Evolutionary conservation across 106 monocot species (phyloP), one percentile per base, ranked within the genome.

Genomic region (Gastrodia elata): DNA sequence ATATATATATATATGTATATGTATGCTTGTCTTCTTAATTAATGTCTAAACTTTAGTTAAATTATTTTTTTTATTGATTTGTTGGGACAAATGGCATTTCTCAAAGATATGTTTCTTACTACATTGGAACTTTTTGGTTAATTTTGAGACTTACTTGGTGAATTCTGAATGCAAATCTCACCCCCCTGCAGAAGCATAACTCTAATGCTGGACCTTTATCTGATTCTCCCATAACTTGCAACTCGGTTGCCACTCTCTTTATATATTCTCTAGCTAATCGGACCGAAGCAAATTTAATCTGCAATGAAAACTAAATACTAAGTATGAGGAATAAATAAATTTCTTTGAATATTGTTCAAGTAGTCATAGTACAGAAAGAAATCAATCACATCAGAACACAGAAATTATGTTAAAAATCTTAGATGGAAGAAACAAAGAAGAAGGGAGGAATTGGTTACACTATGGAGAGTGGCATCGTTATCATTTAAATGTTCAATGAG

Each of bases 151-250:
- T 35, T 80, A 94, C 94, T 91, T 94, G 91, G 78, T 94, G 94
- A 67, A 94, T 84, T 84, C 94, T 84, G 80, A 94, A 94, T 46
- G 91, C 94, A 83, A 94, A 94, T 83, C 94, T 82, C 39, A 94
- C n/a, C 94, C 20, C 91, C 94, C 71, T 94, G 94, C 49, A 94
- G 91, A 13, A 94, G 78, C 91, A 94, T 91, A 43, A 94, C 72
- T 94, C 94, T 58, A 91, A 69, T 68, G 91, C 84, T 16, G 94
- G 88, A 26, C 91, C 91, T 68, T 94, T 94, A 65, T 89, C 84
- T 22, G 86, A 83, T 49, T 83, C 80, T 68, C 82, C 91, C 83
- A 79, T 84, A 10, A 68, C 67, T 67, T 91, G 87, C 71, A 91
- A 86, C 52, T 91, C 94, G 9, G 52, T 83, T 25, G 91, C 86